A percentile compares a stretch with the other conserved stretches of the same genome.
phyloP scores from a whole-genome alignment of 2,329 filamentous ascomycete genomes.

The Xylaria sp. region DNA sequence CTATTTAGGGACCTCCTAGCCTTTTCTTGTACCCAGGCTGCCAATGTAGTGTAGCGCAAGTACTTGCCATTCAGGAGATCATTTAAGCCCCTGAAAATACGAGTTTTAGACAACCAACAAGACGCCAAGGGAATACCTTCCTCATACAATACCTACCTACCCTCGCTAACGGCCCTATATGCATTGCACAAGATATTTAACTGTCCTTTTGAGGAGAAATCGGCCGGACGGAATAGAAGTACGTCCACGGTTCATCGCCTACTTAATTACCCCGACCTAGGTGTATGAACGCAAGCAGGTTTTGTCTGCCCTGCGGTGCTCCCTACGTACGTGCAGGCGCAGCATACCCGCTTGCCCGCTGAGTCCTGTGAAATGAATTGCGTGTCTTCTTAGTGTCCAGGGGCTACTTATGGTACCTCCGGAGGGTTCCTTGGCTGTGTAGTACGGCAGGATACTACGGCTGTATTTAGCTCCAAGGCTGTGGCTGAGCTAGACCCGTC shows the following conservation, averaged over 20 bases:
- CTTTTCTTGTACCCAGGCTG: not conserved
- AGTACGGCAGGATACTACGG: conserved; percentile 1
- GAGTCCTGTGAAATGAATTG: conserved; percentile 23
- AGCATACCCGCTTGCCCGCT: conserved; percentile 27
- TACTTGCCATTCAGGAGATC: conserved; percentile 14
- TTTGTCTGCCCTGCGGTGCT: conserved; percentile 10
- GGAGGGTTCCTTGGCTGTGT: not conserved
- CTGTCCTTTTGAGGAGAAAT: not conserved
- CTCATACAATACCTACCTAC: not conserved
- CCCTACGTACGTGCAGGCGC: conserved; percentile 5
- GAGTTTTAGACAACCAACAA: not conserved
- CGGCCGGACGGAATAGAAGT: not conserved
- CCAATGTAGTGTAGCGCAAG: not conserved
- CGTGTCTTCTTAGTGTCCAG: not conserved
- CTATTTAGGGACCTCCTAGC: not conserved
- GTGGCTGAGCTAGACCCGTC: conserved; percentile 17
- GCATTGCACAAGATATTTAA: not conserved
- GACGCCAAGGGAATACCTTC: not conserved
- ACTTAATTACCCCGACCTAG: not conserved
- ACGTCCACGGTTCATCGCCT: not conserved
- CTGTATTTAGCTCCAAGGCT: conserved; percentile 6
- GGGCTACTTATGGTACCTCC: not conserved
- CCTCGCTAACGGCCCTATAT: not conserved
- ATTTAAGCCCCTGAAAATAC: conserved; percentile 25
- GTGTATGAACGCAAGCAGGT: not conserved